Evolutionary conservation across 345 rosid genomes (phyloP), one percentile per base, ranked within the genome.

Genomic region (Triadica sebifera): DNA sequence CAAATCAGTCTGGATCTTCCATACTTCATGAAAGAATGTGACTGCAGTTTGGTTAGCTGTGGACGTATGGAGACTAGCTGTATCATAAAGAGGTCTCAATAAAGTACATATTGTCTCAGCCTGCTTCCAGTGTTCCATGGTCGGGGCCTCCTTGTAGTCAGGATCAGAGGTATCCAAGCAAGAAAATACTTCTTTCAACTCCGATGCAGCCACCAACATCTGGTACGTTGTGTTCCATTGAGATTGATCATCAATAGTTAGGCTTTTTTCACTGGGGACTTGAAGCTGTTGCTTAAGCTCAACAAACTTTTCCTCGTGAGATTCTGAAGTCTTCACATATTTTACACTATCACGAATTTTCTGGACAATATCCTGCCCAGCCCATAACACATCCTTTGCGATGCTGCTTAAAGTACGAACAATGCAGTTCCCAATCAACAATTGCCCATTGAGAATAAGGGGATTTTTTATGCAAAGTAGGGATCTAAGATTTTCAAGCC

Each of bases 271-370:
- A 17, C 89, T 91, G 4, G 92, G 97, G 55, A 92, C 95, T 77
- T 91, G 97, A 78, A 94, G 97, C 74, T 90, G 97, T 73, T 88
- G 87, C 85, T 88, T 94, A 65, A 94, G 92, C 82, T 89, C 97
- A 61, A 90, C 65, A 81, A 94, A 94, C 84, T 88, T 94, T 67
- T 92, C 97, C 83, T 91, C 97, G 0, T 87, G 92, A 13, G 92
- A 89, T 65, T 94, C 92, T 15, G 97, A 92, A 20, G 88, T 87
- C 84, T 92, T 89, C 80, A 94, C 97, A 16, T 89, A 86, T 80
- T 92, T 94, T 10, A 92, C 97, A 86, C 91, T 85, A 59, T 89
- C 86, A 25, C 97, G 84, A 78, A 94, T 86, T 79, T 85, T 94
- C 88, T 87, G 85, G 75, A 89, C 78, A 66, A 89, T 82, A 47